phyloP scores from a whole-genome alignment of 768 basidiomycete species.

The Sporobolomyces pararoseus region DNA sequence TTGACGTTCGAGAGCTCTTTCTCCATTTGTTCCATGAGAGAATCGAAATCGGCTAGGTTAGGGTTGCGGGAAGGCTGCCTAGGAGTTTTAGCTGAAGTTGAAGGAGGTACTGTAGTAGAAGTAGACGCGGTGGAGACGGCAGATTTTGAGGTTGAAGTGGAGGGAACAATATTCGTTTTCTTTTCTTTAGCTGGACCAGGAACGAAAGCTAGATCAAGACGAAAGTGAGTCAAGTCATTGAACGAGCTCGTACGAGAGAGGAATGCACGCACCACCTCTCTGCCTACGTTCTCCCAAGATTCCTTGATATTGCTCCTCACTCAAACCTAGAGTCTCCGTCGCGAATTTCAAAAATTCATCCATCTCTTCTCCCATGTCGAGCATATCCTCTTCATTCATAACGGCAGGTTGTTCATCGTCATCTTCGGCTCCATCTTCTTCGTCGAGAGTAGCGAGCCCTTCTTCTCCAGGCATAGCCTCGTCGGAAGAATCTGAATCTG shows the following conservation, averaged over 20 bases:
- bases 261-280: slow-evolving; percentile 63
- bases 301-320: slow-evolving; percentile 79
- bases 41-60: slow-evolving; percentile 84
- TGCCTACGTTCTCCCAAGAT: slow-evolving; percentile 73
- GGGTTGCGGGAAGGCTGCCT: slow-evolving; percentile 54
- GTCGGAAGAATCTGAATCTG: slow-evolving; percentile 59
- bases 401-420: slow-evolving; percentile 71
- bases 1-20: slow-evolving; percentile 59
- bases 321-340: slow-evolving; percentile 81
- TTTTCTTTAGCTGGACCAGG: slow-evolving; percentile 35
- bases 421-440: slow-evolving; percentile 62
- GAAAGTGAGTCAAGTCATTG: background rate
- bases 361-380: slow-evolving; percentile 88
- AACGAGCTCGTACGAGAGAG: background rate
- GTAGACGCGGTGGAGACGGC: background rate
- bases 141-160: slow-evolving; percentile 2
- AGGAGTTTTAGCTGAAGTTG: background rate
- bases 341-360: slow-evolving; percentile 95
- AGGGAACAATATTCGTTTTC: slow-evolving; percentile 36
- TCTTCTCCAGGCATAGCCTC: slow-evolving; percentile 36
- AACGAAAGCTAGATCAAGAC: slow-evolving; percentile 43
- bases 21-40: slow-evolving; percentile 95
- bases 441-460: slow-evolving; percentile 62
- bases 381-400: slow-evolving; percentile 62
- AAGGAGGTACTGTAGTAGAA: slow-evolving; percentile 10